Evolutionary conservation across 495 filamentous ascomycete species (phyloP), one percentile per base, ranked within the genome.

Genomic region (Jackrogersella multiformis): DNA sequence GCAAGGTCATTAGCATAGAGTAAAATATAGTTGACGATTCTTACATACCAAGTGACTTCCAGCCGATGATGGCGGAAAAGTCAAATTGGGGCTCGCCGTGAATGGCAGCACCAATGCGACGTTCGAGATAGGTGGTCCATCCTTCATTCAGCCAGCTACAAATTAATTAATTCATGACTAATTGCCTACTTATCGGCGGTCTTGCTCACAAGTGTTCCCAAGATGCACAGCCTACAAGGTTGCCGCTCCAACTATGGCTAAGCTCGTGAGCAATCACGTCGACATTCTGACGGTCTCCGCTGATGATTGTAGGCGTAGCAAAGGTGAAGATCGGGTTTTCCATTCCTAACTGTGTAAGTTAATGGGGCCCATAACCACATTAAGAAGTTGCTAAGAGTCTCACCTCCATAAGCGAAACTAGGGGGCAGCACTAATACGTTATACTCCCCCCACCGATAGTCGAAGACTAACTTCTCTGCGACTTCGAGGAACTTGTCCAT

Each of bases 261-360:
- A 99, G 84, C 77, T 99, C 94, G 73, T 99, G 94, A 2, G 95
- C 94, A 76, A 99, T 97, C 15, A 97, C 94, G 78, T 97, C 94
- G 4, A 99, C 84, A 66, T 99, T 99, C 69, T 96, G 89, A 21
- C 92, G 88, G 70, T 99, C 95, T 48, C 93, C 93, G 28, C 87
- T 91, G 73, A 97, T 92, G 64, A 97, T 90, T 34, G 92, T 96
- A 15, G 94, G 94, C 12, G 94, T 97, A 0, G 93, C 93, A 73
- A 96, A 97, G 1, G 94, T 97, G 77, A 90, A 95, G 49, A 95
- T 88, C 0, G 94, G 94, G 74, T 97, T 97, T 80, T 97, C 94
- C 94, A 97, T 97, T 38, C 92, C 92, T 71, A n/a, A 58, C 30
- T 7, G 24, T 44, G 45, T n/a, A n/a, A 48, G 67, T 61, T 10